These are phyloP conservation scores for Ustulina deusta DNA, from an alignment of 2,329 filamentous ascomycete species.

Conservation along the genomic window DNA sequence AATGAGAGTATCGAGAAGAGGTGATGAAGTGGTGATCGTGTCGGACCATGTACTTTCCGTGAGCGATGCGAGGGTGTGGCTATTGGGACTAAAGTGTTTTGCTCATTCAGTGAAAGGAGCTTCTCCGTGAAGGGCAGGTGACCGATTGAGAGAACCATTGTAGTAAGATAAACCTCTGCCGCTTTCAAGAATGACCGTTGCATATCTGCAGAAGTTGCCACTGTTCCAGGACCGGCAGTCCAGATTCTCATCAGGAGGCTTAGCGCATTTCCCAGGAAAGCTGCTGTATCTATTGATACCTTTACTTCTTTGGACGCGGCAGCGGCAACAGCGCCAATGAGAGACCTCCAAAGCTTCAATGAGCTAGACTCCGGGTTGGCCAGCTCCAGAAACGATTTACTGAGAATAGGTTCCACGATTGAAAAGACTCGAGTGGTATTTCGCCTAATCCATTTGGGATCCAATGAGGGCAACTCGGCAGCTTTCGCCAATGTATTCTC, in stretches of 20 bases:
- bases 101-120: constrained; percentile 62
- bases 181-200: constrained; percentile 66
- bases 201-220: constrained; percentile 63
- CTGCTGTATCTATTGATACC: constrained; percentile 83
- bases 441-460: constrained; percentile 87
- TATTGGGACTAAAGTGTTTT: constrained; percentile 71
- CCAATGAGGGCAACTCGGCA: constrained; percentile 84
- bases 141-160: constrained; percentile 65
- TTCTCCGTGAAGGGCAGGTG: constrained; percentile 73
- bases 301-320: constrained; percentile 90
- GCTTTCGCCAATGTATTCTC: constrained; percentile 69
- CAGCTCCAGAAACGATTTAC: constrained; percentile 72
- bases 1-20: constrained; percentile 70
- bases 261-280: constrained; percentile 79
- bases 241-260: constrained; percentile 78
- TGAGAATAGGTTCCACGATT: constrained; percentile 69
- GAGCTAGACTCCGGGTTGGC: constrained; percentile 67
- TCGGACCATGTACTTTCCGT: constrained; percentile 62
- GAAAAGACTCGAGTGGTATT: constrained; percentile 75
- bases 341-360: constrained; percentile 68
- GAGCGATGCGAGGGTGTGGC: constrained; percentile 74
- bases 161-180: constrained; percentile 63
- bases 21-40: constrained; percentile 73
- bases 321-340: constrained; percentile 72
- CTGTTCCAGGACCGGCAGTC: constrained; percentile 67